These are phyloP conservation scores for Artemisia tridentata DNA, from an alignment of 129 eudicot genomes.

Conservation along the genomic window DNA sequence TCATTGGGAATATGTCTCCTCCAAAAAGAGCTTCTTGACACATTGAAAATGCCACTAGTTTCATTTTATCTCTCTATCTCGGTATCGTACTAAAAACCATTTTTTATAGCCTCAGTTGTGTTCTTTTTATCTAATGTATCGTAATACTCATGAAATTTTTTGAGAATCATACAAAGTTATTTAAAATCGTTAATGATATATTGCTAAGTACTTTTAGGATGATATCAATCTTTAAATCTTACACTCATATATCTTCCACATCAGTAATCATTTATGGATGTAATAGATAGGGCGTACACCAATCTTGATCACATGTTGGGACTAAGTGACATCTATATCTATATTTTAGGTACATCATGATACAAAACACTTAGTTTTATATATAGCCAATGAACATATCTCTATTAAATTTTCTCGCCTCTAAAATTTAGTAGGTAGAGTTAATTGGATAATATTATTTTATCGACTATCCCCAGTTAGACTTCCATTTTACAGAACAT, in stretches of 20 bases:
- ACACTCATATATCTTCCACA: neutral
- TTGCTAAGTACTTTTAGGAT: conserved; percentile 3
- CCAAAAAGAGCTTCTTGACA: conserved; percentile 68
- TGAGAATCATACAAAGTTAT: conserved; percentile 12
- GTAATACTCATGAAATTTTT: conserved; percentile 4
- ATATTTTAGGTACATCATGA: neutral
- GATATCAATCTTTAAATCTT: neutral
- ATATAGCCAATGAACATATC: neutral
- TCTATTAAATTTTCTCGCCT: too few relatives aligned
- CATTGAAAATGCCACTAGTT: conserved; percentile 14
- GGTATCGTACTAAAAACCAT: conserved; percentile 6
- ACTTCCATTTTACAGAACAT: neutral
- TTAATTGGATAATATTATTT: neutral
- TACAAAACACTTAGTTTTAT: neutral
- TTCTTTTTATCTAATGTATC: conserved; percentile 14
- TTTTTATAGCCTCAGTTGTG: neutral
- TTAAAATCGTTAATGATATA: neutral
- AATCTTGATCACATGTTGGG: neutral
- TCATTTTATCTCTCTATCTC: conserved; percentile 2
- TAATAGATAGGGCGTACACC: neutral
- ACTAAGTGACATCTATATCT: too few relatives aligned
- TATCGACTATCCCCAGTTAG: neutral
- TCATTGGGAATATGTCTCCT: conserved; percentile 74
- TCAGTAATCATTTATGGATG: neutral
- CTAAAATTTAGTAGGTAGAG: neutral